Evolutionary conservation across 164 flowering plant species (phyloP), one percentile per base, ranked within the genome.

Genomic region (Malania oleifera): DNA sequence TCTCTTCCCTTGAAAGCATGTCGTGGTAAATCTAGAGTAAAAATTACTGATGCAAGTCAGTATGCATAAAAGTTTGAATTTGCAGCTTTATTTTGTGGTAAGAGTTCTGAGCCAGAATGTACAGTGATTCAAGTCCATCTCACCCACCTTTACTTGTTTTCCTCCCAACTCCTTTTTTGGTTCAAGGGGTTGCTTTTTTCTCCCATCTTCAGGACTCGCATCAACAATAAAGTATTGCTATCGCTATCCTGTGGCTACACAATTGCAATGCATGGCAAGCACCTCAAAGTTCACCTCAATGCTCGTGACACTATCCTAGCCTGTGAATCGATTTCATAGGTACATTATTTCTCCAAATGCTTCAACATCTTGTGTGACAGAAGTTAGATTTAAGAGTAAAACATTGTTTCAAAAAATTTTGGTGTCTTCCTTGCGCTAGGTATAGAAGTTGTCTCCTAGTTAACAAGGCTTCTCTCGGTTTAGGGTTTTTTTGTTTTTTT

Each of bases 251-350:
- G 70, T 37, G 82, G 34, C 43, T 74, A 72, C 26, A 66, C 50
- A 28, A 65, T 77, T 17, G 72, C 67, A 53, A 63, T 67, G 39
- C 85, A 63, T 10, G 73, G 71, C 64, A 67, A 60, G 64, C 64
- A 54, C 69, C 75, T 75, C 50, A 81, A 63, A 20, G 63, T 49
- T 74, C 91, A 95, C 71, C 80, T 91, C 66, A 91, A 59, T 56
- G 96, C 97, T 52, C 81, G 62, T 62, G 87, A 67, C 38, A 95
- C 97, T 70, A 82, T 87, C 72, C 91, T 81, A 35, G 97, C 97
- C 97, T 90, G 70, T 50, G n/a, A n/a, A n/a, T n/a, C n/a, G n/a
- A n/a, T n/a, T n/a, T n/a, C n/a, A n/a, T n/a, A n/a, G n/a, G n/a
- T n/a, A n/a, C n/a, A n/a, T n/a, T n/a, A n/a, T n/a, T n/a, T n/a